These are phyloP conservation scores for Apophysomyces ossiformis DNA, from an alignment of 371 early-diverging fungal species.

Conservation along the genomic window DNA sequence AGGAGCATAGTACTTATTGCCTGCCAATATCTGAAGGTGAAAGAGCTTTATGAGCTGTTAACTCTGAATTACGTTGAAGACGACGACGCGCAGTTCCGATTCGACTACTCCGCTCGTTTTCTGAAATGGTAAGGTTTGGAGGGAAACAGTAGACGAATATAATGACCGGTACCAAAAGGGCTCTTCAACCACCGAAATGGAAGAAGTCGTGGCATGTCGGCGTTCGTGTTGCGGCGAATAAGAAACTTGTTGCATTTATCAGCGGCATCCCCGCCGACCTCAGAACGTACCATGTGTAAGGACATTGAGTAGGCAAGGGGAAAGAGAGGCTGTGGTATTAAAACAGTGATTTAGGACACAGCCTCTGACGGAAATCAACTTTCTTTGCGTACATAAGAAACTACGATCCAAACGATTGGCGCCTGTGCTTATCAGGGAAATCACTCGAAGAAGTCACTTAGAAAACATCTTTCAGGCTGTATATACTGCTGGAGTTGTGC, in stretches of 20 bases:
- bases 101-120: constrained; percentile 92
- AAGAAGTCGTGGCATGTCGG: constrained; percentile 89
- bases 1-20: not conserved
- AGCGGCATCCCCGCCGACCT: constrained; percentile 89
- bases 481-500: constrained; percentile 93
- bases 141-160: not conserved
- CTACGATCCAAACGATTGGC: constrained; percentile 95
- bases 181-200: constrained; percentile 93
- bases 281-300: constrained; percentile 72
- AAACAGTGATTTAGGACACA: constrained; percentile 33
- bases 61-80: constrained; percentile 96
- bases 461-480: constrained; percentile 97
- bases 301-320: not conserved
- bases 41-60: constrained; percentile 86
- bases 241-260: constrained; percentile 94
- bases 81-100: constrained; percentile 92
- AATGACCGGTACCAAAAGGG: constrained; percentile 55
- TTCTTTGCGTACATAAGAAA: constrained; percentile 96
- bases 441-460: constrained; percentile 93
- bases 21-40: not conserved
- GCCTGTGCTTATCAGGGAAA: constrained; percentile 98
- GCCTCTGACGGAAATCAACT: constrained; percentile 96
- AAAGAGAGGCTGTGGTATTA: no score
- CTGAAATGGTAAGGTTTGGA: constrained; percentile 75
- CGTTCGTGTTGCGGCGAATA: constrained; percentile 83